Percentiles rank a stretch among this genome's conserved stretches.
phyloP scores from a whole-genome alignment of 345 rosid genomes.

The Orychophragmus violaceus region DNA sequence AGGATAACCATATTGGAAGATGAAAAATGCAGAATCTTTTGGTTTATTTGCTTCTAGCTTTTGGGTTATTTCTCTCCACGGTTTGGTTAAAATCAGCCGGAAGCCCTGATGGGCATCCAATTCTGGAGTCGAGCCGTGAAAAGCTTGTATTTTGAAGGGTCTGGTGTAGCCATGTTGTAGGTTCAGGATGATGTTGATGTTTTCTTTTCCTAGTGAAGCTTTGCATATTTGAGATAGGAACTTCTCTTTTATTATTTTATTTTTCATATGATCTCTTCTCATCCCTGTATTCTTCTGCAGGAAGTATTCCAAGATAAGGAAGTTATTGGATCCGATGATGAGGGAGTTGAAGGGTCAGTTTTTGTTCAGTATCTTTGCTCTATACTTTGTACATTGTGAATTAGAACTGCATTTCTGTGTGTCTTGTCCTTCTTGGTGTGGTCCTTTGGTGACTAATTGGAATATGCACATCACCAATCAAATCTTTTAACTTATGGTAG shows the following conservation, averaged over 20 bases:
- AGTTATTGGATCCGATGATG: constrained; percentile 34
- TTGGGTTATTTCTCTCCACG: background rate
- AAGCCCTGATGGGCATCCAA: constrained; percentile 8
- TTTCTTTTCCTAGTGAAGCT: constrained; percentile 1
- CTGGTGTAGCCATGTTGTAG: constrained; percentile 5
- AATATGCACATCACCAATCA: background rate
- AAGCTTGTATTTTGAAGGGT: background rate
- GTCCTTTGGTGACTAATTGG: constrained; percentile 5
- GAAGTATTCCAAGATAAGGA: constrained; percentile 61
- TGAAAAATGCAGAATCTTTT: background rate
- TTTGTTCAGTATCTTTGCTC: background rate
- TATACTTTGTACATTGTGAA: background rate
- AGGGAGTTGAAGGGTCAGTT: constrained; percentile 46
- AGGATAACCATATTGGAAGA: background rate
- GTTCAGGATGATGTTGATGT: background rate
- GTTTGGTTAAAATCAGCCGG: constrained; percentile 5
- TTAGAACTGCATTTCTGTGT: background rate
- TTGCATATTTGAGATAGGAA: background rate
- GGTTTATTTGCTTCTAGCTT: constrained; percentile 2
- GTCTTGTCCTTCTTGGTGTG: background rate
- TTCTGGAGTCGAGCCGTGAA: constrained; percentile 1
- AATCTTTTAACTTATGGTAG: background rate
- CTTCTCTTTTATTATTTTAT: background rate
- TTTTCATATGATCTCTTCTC: background rate
- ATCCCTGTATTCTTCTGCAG: constrained; percentile 39